Conservation (phyloP, 345 rosid genomes). For the Theobroma cacao region DNA sequence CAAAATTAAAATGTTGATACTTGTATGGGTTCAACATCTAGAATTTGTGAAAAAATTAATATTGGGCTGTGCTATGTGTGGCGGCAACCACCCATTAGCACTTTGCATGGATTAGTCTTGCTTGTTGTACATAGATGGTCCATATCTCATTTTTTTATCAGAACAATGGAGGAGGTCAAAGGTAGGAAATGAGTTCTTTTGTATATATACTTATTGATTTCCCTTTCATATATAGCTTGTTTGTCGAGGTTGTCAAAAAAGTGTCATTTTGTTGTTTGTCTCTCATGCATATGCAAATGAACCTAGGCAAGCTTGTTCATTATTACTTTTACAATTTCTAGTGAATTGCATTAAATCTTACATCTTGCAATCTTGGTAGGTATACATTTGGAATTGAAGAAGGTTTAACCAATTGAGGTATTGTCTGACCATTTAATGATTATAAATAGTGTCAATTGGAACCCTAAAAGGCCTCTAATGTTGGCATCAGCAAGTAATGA, state of each 20-base stretch:
- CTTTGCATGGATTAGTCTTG: neutral
- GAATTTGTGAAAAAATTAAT: neutral
- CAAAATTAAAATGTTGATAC: neutral
- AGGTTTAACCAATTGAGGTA: conserved; percentile 59
- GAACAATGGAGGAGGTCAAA: neutral
- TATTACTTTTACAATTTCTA: neutral
- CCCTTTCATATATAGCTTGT: too few relatives aligned
- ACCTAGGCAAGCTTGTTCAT: neutral
- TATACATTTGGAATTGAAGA: conserved; percentile 72
- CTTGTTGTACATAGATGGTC: neutral
- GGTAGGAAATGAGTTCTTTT: neutral
- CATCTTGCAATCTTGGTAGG: conserved; percentile 38
- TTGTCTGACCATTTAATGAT: conserved; percentile 77
- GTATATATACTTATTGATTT: neutral
- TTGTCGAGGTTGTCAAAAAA: neutral
- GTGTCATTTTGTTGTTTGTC: neutral
- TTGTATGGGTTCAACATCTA: neutral
- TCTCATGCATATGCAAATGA: neutral
- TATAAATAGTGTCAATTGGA: conserved; percentile 89
- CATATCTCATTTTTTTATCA: neutral
- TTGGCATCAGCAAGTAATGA: conserved; percentile 89
- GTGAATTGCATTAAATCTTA: neutral
- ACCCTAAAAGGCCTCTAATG: conserved; percentile 67
- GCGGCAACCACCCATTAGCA: neutral
- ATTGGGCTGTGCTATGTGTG: neutral